Conservation (phyloP, 2,329 filamentous ascomycete species). For the Colletotrichum musae region DNA sequence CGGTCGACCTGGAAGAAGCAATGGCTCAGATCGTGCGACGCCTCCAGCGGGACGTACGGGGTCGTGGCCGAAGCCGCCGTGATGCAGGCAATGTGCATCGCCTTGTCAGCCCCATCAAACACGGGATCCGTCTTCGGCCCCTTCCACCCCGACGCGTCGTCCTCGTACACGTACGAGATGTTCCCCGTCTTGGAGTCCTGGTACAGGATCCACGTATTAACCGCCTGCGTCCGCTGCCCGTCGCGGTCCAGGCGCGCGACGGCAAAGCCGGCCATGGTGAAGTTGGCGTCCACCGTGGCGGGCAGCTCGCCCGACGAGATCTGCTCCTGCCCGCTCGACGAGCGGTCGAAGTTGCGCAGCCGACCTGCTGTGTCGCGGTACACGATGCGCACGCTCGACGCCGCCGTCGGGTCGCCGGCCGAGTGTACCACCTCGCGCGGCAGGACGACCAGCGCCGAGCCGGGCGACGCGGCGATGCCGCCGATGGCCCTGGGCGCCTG, state of each 20-base stretch:
- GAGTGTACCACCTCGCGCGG: constrained; percentile 23
- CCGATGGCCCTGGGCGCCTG: constrained; percentile 13
- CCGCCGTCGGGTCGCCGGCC: constrained; percentile 9
- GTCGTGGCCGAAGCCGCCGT: constrained; percentile 26
- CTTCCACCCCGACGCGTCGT: constrained; percentile 41
- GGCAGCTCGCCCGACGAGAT: constrained; percentile 16
- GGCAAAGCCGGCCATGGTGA: constrained; percentile 43
- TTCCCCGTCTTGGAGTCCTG: constrained; percentile 43
- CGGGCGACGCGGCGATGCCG: constrained; percentile 9
- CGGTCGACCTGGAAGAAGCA: constrained; percentile 38
- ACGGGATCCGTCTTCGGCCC: constrained; percentile 32
- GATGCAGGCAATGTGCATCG: constrained; percentile 38
- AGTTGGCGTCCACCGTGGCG: constrained; percentile 40
- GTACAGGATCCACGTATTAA: constrained; percentile 45
- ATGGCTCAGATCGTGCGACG: constrained; percentile 32
- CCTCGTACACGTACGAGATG: constrained; percentile 42
- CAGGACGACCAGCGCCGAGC: constrained; percentile 27
- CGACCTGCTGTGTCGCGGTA: constrained; percentile 29
- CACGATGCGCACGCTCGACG: constrained; percentile 29
- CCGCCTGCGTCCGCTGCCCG: constrained; percentile 25
- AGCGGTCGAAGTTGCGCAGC: constrained; percentile 32
- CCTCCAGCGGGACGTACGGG: constrained; percentile 21
- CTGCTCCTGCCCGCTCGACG: constrained; percentile 12
- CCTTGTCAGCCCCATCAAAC: constrained; percentile 31
- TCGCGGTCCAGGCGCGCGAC: constrained; percentile 32